Base-by-base conservation (phyloP, 2,329 filamentous ascomycete genomes). In the Paecilomyces dactylethromorphus region DNA sequence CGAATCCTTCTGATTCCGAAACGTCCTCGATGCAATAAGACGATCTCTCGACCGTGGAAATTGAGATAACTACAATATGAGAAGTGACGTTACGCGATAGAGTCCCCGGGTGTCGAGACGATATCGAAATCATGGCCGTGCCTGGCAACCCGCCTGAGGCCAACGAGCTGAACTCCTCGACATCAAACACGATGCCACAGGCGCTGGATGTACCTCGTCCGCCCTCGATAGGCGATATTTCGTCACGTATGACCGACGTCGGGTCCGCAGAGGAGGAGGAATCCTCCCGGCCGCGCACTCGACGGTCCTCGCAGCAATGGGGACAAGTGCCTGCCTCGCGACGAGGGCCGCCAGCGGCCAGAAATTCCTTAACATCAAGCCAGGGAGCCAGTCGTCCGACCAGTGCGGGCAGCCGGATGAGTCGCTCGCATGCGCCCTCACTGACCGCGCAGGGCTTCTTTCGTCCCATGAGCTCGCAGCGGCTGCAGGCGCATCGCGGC, bases 401-500 rank as follows among this genome's bases (percentile, higher is more conserved):
- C 12, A 63, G 61, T 54, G 57, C 59, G 80, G 56, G 82, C 15
- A 93, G 87, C 64, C 82, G 90, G 50, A 81, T 88, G 53, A 92
- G 88, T 71, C 85, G 88, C 69, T 94, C 90, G 50, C 94, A 99
- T 79, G 92, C 96, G 21, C 92, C 94, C 1, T 92, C 89, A 1
- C 79, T 99, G 56, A 88, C 91, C 2, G 92, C 91, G 15, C 89
- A 93, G 69, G 93, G 91, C 57, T 97, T 99, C 78, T 96, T 96
- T 71, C 89, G 88, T 22, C 94, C 94, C 45, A 96, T 99, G 91
- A 97, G 92, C 77, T 96, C 93, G 24, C 92, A 96, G 73, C 89
- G 91, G 72, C 80, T 97, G 55, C 93, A 97, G 76, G 92, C 92
- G 57, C 94, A 97, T 75, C 83, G 93, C 72, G 87, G 87, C 63